phyloP scores from a whole-genome alignment of 75 land plant species.

The Azolla pinnata region DNA sequence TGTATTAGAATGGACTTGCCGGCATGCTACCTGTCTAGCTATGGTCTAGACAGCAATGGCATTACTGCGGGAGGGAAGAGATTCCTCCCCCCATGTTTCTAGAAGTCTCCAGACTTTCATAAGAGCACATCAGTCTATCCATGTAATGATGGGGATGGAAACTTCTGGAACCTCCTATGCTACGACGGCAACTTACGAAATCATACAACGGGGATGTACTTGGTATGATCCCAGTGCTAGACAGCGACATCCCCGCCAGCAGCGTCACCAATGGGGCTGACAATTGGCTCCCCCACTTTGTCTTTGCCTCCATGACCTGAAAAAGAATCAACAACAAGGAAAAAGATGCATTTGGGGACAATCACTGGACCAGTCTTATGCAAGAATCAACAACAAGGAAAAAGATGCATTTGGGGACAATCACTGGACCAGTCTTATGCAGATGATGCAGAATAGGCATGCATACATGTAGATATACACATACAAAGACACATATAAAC shows the following conservation, averaged over 20 bases:
- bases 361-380: neutral
- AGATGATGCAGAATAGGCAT: neutral
- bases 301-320: conserved; percentile 30
- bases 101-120: neutral
- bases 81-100: neutral
- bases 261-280: conserved; percentile 31
- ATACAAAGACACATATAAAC: too few relatives aligned
- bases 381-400: neutral
- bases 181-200: conserved; percentile 17
- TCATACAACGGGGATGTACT: conserved; percentile 23
- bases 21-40: neutral
- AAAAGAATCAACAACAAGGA: neutral
- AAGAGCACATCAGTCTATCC: neutral
- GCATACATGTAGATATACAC: neutral
- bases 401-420: neutral
- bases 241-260: conserved; percentile 24
- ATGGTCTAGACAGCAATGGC: neutral
- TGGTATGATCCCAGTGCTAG: conserved; percentile 21
- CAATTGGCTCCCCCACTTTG: conserved; percentile 18
- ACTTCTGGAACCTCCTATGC: too few relatives aligned
- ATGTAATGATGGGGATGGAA: neutral
- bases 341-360: neutral
- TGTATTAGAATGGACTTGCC: neutral
- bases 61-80: too few relatives aligned
- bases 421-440: neutral